Evolutionary conservation across 768 basidiomycete species (phyloP).

Genomic region (Pulveroboletus sp.): DNA sequence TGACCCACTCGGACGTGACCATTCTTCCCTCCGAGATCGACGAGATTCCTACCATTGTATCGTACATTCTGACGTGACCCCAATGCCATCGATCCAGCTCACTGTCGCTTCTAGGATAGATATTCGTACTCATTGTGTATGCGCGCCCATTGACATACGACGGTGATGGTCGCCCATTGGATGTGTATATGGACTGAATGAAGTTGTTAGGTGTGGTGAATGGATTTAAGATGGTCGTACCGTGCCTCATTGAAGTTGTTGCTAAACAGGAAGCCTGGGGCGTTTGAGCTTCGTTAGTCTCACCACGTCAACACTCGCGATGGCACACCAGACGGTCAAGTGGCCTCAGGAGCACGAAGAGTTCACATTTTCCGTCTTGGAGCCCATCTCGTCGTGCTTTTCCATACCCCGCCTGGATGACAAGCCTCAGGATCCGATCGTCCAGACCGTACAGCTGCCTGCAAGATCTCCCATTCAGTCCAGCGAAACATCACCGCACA

Average conservation of each 20-base stretch:
- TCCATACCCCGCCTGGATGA: conserved; percentile 63
- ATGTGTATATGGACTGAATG: too few species aligned
- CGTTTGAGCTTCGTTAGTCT: neutral
- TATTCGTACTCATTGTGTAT: too few species aligned
- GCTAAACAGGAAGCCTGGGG: neutral
- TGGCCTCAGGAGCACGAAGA: conserved; percentile 18
- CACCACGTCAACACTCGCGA: neutral
- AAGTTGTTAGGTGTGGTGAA: too few species aligned
- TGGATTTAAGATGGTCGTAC: too few species aligned
- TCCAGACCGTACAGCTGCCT: conserved; percentile 46
- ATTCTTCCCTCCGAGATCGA: too few species aligned
- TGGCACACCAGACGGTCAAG: conserved; percentile 1
- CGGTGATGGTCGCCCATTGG: too few species aligned
- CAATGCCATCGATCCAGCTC: too few species aligned
- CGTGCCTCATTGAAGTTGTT: neutral
- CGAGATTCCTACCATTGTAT: too few species aligned
- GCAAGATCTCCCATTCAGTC: conserved; percentile 18
- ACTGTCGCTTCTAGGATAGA: too few species aligned
- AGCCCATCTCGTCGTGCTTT: conserved; percentile 45
- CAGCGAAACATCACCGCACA: neutral
- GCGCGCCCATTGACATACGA: too few species aligned
- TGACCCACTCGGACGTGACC: neutral
- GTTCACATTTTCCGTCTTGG: conserved; percentile 26
- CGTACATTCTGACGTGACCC: too few species aligned
- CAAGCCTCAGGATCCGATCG: conserved; percentile 74